Conservation (phyloP, 371 early-diverging fungal genomes). For the Thermomucor indicae-seudaticae region DNA sequence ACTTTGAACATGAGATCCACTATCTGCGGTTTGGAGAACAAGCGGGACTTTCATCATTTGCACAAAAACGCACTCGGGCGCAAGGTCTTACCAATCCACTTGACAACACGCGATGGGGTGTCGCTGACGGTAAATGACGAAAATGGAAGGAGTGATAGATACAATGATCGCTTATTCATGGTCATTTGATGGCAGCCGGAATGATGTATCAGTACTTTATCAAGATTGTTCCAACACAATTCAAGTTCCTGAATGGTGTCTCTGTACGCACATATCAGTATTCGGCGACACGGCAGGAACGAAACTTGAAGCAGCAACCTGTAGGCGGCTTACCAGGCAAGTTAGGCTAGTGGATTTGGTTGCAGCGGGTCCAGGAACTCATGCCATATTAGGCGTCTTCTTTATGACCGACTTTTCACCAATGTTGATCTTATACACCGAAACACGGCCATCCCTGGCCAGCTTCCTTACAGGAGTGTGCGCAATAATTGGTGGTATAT, state of each 20-base stretch:
- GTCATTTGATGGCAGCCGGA: constrained; percentile 8
- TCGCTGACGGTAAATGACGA: constrained; percentile 31
- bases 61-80: constrained; percentile 28
- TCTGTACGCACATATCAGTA: constrained; percentile 86
- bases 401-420: constrained; percentile 96
- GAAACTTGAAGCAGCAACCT: constrained; percentile 22
- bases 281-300: constrained; percentile 87
- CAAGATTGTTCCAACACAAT: constrained; percentile 89
- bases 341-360: neutral
- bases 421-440: constrained; percentile 85
- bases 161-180: neutral
- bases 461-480: constrained; percentile 87
- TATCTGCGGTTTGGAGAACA: constrained; percentile 79
- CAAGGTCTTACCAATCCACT: constrained; percentile 72
- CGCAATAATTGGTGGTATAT: constrained; percentile 94
- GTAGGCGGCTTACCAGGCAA: constrained; percentile 59
- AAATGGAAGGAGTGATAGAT: neutral
- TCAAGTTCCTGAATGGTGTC: constrained; percentile 65
- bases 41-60: constrained; percentile 8
- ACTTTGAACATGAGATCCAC: constrained; percentile 84
- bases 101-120: constrained; percentile 56
- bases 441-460: constrained; percentile 75
- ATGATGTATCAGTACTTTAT: constrained; percentile 87
- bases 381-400: constrained; percentile 66
- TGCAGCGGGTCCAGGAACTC: neutral